phyloP scores from a whole-genome alignment of 1,284 basidiomycete genomes.

The Leccinum angustisporum region DNA sequence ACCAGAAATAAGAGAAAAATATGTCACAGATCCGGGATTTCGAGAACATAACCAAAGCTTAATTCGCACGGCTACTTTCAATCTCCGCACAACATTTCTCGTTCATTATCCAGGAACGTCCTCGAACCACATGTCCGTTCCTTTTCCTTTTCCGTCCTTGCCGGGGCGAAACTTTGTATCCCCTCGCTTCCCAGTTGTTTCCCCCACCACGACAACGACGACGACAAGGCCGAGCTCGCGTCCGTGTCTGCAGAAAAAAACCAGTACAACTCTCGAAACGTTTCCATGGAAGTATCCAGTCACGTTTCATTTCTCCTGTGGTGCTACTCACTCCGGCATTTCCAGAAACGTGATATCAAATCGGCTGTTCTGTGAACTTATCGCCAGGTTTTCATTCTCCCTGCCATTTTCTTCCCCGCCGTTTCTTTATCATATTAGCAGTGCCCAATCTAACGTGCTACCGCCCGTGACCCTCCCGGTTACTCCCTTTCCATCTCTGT shows the following conservation, averaged over 20 bases:
- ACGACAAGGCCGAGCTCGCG: background rate
- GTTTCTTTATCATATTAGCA: conserved; percentile 30
- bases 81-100: conserved; percentile 34
- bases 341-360: conserved; percentile 37
- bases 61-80: conserved; percentile 36
- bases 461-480: conserved; percentile 11
- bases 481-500: conserved; percentile 26
- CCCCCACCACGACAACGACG: background rate
- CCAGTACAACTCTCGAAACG: background rate
- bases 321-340: conserved; percentile 20
- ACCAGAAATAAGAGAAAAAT: conserved; percentile 42
- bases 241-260: background rate
- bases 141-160: conserved; percentile 24
- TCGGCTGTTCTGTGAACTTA: conserved; percentile 31
- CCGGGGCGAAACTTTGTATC: conserved; percentile 23
- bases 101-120: conserved; percentile 37
- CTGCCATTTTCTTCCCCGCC: conserved; percentile 11
- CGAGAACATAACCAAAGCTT: conserved; percentile 40
- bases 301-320: conserved; percentile 26
- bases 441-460: conserved; percentile 18
- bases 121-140: conserved; percentile 24
- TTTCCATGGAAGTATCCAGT: conserved; percentile 27
- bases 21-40: conserved; percentile 42
- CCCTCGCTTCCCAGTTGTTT: conserved; percentile 17
- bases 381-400: conserved; percentile 30